Evolutionary conservation across 495 filamentous ascomycete species (phyloP), one percentile per base, ranked within the genome.

Genomic region (Aspergillus ostianus): DNA sequence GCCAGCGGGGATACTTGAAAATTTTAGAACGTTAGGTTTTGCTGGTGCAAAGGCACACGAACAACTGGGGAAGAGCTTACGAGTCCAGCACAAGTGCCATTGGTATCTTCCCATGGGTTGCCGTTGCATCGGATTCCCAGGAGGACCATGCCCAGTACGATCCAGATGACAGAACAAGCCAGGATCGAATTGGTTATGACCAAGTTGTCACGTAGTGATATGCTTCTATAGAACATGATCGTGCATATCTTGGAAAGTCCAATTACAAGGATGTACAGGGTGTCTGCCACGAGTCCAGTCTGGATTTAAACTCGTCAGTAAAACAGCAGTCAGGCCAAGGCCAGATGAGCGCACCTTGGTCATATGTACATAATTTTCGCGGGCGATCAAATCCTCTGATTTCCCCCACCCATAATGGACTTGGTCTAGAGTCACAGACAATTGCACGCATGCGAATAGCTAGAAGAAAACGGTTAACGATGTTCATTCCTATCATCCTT

Each of bases 1-100:
- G 55, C 71, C 71, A 73, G 19, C 63, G 69, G 10, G 64, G 53
- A 20, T 68, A 57, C 70, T 72, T 10, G 19, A 55, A 0, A n/a
- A 21, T 41, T 20, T 18, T 13, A 46, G n/a, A n/a, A n/a, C n/a
- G n/a, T n/a, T n/a, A n/a, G n/a, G n/a, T n/a, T n/a, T n/a, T n/a
- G n/a, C n/a, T n/a, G n/a, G n/a, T n/a, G n/a, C n/a, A n/a, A n/a
- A n/a, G n/a, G n/a, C n/a, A n/a, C n/a, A n/a, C n/a, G n/a, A n/a
- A n/a, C n/a, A n/a, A n/a, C n/a, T n/a, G n/a, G n/a, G n/a, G n/a
- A n/a, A n/a, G n/a, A n/a, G n/a, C 53, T 55, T 20, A 55, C 53
- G 15, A 55, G 18, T 1, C 53, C 36, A 19, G 7, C 2, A 18
- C 53, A 55, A 3, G 19, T 36, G 15, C 21, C 10, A 17, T 55